Conservation (phyloP, 192 early-diverging fungal species). For the Umbelopsis vinacea region DNA sequence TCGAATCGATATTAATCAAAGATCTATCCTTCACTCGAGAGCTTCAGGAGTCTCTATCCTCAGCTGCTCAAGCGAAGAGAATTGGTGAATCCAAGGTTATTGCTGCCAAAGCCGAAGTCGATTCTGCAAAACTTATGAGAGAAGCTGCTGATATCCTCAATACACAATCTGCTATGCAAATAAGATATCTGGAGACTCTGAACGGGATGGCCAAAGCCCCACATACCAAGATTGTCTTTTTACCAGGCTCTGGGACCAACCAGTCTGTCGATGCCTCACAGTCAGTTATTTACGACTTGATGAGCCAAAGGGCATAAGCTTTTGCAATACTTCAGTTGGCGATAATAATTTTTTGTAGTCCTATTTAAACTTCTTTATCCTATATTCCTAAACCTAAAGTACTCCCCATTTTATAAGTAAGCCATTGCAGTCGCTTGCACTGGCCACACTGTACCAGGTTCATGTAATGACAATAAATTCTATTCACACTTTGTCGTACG, state of each 20-base stretch:
- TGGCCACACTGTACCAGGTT: not conserved
- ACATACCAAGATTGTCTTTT: constrained; percentile 76
- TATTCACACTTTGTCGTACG: not conserved
- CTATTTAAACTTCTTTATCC: not conserved
- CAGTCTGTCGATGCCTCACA: constrained; percentile 53
- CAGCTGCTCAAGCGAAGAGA: constrained; percentile 89
- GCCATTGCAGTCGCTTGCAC: not conserved
- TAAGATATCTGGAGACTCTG: constrained; percentile 89
- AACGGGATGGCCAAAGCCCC: constrained; percentile 72
- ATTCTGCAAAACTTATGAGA: constrained; percentile 83
- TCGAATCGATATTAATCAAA: constrained; percentile 62
- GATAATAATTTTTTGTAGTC: not conserved
- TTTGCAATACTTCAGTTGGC: too few relatives aligned
- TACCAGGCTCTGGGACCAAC: constrained; percentile 45
- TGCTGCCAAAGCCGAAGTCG: constrained; percentile 58
- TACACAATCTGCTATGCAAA: constrained; percentile 74
- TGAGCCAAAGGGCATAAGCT: not conserved
- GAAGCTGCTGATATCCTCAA: constrained; percentile 90
- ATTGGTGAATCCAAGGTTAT: constrained; percentile 87
- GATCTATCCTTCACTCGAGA: constrained; percentile 68
- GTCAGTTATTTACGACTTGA: constrained; percentile 5
- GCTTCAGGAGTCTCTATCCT: constrained; percentile 80
- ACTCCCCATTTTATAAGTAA: not conserved
- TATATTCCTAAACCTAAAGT: not conserved
- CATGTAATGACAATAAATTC: not conserved